Evolutionary conservation across 1,139 yeast species (phyloP).

Genomic region (Nakaseomyces delphensis): DNA sequence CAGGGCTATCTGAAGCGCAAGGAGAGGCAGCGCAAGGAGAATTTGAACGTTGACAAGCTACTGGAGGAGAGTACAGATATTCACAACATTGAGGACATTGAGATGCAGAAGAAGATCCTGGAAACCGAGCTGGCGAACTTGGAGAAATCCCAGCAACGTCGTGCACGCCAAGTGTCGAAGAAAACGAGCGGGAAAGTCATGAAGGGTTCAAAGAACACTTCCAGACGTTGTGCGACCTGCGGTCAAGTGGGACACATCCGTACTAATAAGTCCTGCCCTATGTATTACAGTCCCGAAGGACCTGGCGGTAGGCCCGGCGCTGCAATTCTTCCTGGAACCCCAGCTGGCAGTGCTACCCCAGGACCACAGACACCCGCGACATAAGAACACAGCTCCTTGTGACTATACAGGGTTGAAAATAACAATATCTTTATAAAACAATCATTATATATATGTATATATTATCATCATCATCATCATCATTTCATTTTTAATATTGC

Average conservation of each 20-base stretch:
- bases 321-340: too few species aligned
- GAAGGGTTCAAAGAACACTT: slow-evolving; percentile 49
- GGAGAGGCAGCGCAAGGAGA: slow-evolving; percentile 56
- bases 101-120: slow-evolving; percentile 66
- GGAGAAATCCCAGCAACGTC: slow-evolving; percentile 63
- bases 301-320: slow-evolving; percentile 7
- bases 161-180: slow-evolving; percentile 55
- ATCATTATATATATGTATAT: too few species aligned
- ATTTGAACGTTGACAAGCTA: slow-evolving; percentile 29
- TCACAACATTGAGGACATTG: slow-evolving; percentile 79
- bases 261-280: slow-evolving; percentile 82
- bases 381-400: too few species aligned
- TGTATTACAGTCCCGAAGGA: slow-evolving; percentile 41
- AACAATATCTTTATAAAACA: too few species aligned
- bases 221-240: slow-evolving; percentile 86
- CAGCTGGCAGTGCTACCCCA: slow-evolving; percentile 6
- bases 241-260: slow-evolving; percentile 93
- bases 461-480: too few species aligned
- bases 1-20: slow-evolving; percentile 76
- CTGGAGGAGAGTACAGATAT: slow-evolving; percentile 52
- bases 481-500: too few species aligned
- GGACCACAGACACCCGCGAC: background rate
- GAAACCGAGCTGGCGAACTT: slow-evolving; percentile 80
- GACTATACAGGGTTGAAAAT: too few species aligned
- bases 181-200: slow-evolving; percentile 18